These are phyloP conservation scores for Golovinomyces cichoracearum DNA, from an alignment of 2,329 filamentous ascomycete species.

Conservation along the genomic window DNA sequence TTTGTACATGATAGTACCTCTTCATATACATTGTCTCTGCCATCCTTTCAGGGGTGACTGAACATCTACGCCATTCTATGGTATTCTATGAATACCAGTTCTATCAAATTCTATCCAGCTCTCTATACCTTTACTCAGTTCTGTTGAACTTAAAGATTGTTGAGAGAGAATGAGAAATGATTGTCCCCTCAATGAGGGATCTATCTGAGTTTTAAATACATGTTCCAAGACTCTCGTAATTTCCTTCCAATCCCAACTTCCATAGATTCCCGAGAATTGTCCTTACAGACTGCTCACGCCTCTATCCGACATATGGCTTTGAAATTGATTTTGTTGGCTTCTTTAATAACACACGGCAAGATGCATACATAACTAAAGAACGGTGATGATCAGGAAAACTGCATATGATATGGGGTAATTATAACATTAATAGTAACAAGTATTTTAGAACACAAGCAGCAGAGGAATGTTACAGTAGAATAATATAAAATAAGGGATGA, in stretches of 20 bases:
- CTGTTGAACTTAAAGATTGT: background rate
- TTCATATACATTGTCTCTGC: too few relatives aligned
- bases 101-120: too few relatives aligned
- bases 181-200: background rate
- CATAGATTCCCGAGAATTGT: background rate
- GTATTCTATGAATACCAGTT: too few relatives aligned
- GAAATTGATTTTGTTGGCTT: background rate
- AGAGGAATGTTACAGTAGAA: background rate
- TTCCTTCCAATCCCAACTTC: background rate
- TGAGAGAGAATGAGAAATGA: background rate
- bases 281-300: background rate
- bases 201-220: background rate
- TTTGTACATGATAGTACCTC: too few relatives aligned
- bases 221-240: background rate
- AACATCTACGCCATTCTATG: too few relatives aligned
- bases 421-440: too few relatives aligned
- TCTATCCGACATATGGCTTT: background rate
- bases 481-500: background rate
- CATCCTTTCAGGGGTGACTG: too few relatives aligned
- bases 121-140: too few relatives aligned
- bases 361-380: too few relatives aligned
- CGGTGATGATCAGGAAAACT: too few relatives aligned
- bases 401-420: too few relatives aligned
- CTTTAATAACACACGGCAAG: background rate
- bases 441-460: background rate